phyloP scores from a whole-genome alignment of 176 grass and related monocot species.

The Pharus latifolius region DNA sequence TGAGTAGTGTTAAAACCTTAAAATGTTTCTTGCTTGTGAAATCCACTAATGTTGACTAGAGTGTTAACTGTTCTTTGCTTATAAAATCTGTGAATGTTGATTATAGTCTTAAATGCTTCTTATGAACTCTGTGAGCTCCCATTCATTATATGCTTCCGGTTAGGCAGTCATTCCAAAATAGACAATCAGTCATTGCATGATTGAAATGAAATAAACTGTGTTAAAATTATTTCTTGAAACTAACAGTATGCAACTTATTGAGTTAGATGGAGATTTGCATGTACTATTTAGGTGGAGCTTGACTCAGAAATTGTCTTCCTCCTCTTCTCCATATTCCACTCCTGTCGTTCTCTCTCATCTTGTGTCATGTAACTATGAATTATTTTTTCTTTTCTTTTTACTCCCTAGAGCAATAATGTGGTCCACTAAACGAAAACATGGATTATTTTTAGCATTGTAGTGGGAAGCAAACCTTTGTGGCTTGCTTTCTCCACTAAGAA shows the following conservation, averaged over 20 bases:
- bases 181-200: too few relatives aligned
- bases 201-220: neutral
- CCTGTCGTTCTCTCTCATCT: neutral
- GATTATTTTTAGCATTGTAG: constrained; percentile 1
- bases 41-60: neutral
- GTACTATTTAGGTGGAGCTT: neutral
- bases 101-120: neutral
- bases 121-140: too few relatives aligned
- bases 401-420: constrained; percentile 10
- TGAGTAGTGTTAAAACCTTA: neutral
- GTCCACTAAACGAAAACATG: constrained; percentile 1
- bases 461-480: neutral
- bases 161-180: too few relatives aligned
- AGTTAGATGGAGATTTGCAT: neutral
- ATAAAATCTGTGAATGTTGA: neutral
- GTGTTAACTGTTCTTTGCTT: neutral
- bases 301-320: neutral
- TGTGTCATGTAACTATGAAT: constrained; percentile 8
- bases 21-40: neutral
- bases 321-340: neutral
- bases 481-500: neutral
- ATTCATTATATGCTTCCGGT: too few relatives aligned
- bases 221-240: neutral
- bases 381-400: neutral
- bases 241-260: neutral